These are phyloP conservation scores for Vitis labrusca DNA, from an alignment of 164 flowering plant genomes.

Conservation along the genomic window DNA sequence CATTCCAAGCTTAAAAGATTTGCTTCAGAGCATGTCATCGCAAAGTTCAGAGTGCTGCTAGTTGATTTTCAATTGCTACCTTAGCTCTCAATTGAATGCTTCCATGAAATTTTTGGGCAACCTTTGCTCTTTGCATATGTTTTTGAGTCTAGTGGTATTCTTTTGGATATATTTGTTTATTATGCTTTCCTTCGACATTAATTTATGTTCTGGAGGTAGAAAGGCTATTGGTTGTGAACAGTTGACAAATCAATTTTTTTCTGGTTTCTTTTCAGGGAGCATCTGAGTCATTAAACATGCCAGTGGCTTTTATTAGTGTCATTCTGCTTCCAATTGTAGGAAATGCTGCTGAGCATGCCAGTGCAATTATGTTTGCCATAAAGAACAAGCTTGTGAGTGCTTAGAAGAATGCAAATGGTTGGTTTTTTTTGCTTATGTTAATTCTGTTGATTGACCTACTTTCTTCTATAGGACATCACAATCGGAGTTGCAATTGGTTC, in stretches of 20 bases:
- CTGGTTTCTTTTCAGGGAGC: conserved; percentile 40
- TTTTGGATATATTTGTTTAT: not conserved
- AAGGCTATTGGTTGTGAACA: not conserved
- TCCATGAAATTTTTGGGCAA: too few relatives aligned
- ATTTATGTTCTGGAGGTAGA: too few relatives aligned
- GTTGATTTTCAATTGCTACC: too few relatives aligned
- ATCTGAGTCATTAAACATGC: conserved; percentile 44
- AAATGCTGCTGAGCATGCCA: conserved; percentile 73
- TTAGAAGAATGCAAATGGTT: not conserved
- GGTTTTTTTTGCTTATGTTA: too few relatives aligned
- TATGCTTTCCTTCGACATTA: not conserved
- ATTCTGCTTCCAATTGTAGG: conserved; percentile 66
- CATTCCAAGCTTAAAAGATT: too few relatives aligned
- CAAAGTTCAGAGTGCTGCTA: too few relatives aligned
- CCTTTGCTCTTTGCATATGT: too few relatives aligned
- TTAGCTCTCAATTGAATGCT: too few relatives aligned
- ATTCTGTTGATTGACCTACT: not conserved
- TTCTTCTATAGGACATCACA: conserved; percentile 40
- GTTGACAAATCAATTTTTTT: too few relatives aligned
- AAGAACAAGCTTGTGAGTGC: conserved; percentile 62
- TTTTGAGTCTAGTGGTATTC: not conserved
- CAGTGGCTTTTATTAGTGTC: conserved; percentile 59
- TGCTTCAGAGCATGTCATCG: too few relatives aligned
- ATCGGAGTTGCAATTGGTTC: conserved; percentile 61
- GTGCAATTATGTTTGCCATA: conserved; percentile 66